phyloP scores from a whole-genome alignment of 2,329 filamentous ascomycete genomes.

The Aspergillus fijiensis region DNA sequence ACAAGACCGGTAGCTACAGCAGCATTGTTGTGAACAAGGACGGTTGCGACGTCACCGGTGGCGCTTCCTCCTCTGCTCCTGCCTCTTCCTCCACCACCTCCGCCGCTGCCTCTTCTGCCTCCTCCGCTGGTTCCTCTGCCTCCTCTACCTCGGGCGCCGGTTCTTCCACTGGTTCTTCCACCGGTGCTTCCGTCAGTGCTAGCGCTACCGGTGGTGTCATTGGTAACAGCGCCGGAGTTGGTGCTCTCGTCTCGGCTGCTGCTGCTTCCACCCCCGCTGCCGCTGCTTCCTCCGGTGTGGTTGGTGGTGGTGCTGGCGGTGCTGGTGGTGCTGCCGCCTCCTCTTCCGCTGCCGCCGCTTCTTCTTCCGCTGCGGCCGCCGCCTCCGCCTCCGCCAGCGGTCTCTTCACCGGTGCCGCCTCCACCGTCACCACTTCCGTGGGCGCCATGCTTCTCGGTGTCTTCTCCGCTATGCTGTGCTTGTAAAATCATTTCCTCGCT shows the following conservation, averaged over 20 bases:
- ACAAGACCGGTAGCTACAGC: constrained; percentile 60
- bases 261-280: constrained; percentile 17
- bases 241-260: constrained; percentile 12
- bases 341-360: constrained; percentile 5
- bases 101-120: constrained; percentile 15
- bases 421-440: constrained; percentile 23
- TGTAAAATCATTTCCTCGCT: constrained; percentile 20
- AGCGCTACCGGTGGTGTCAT: constrained; percentile 11
- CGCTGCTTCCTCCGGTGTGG: constrained; percentile 1
- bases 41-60: constrained; percentile 11
- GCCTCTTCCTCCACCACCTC: constrained; percentile 11
- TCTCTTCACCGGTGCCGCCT: constrained; percentile 22
- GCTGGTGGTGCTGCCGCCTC: constrained; percentile 7
- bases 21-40: constrained; percentile 55
- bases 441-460: constrained; percentile 21
- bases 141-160: constrained; percentile 16
- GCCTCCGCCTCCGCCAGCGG: constrained; percentile 18
- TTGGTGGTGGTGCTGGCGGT: background rate
- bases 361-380: constrained; percentile 9
- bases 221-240: constrained; percentile 11
- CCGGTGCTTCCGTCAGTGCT: constrained; percentile 10
- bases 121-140: constrained; percentile 15
- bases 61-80: constrained; percentile 14
- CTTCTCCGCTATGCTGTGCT: constrained; percentile 31
- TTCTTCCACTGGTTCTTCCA: constrained; percentile 15